Evolutionary conservation across 202 grass and related monocot species (phyloP).

Genomic region (Panicum hallii): DNA sequence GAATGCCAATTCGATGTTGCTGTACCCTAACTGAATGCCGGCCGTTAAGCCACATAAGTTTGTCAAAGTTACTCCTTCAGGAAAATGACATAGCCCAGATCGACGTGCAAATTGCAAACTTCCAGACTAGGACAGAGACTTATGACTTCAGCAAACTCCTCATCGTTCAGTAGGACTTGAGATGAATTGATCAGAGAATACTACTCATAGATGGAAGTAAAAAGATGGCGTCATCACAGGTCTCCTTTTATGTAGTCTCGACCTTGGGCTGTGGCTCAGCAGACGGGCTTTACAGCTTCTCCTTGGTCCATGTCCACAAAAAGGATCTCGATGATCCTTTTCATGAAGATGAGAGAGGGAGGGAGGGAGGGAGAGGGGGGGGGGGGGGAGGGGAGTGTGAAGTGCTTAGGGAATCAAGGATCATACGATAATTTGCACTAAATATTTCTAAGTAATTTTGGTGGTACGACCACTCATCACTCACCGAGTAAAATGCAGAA

Average conservation of each 20-base stretch:
- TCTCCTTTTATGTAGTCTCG: not conserved
- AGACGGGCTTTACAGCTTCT: too few relatives aligned
- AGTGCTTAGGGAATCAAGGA: too few relatives aligned
- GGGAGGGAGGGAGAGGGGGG: too few relatives aligned
- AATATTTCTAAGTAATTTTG: too few relatives aligned
- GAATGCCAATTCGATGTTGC: not conserved
- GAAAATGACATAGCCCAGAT: not conserved
- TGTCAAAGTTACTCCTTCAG: not conserved
- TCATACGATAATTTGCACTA: too few relatives aligned
- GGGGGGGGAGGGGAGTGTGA: too few relatives aligned
- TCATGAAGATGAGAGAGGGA: conserved; percentile 37
- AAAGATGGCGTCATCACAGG: not conserved
- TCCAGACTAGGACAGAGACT: not conserved
- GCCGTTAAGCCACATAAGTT: not conserved
- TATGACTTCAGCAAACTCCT: not conserved
- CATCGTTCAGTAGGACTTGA: not conserved
- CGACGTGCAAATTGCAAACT: not conserved
- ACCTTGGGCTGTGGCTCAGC: too few relatives aligned
- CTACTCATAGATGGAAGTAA: not conserved
- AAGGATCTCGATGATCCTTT: not conserved
- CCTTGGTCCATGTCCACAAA: conserved; percentile 3
- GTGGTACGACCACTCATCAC: too few relatives aligned
- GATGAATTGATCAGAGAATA: not conserved
- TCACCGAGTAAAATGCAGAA: too few relatives aligned
- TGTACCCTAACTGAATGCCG: not conserved